Evolutionary conservation across 805 yeast species (phyloP).

Genomic region (Candida broadrunensis): DNA sequence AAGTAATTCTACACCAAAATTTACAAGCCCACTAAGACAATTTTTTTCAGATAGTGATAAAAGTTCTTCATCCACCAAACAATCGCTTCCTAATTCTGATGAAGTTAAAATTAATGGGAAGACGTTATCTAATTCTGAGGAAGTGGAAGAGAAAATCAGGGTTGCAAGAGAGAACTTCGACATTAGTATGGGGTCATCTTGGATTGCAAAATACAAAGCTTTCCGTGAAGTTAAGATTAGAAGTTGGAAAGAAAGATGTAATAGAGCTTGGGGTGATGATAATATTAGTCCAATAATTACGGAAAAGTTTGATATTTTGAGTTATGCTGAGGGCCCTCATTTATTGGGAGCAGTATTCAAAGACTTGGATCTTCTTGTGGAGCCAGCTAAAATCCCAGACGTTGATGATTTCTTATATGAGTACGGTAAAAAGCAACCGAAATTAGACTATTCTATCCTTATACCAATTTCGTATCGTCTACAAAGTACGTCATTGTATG

Average conservation of each 20-base stretch:
- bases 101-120: neutral
- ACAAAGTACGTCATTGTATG: conserved; percentile 39
- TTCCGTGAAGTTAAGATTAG: conserved; percentile 20
- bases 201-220: conserved; percentile 29
- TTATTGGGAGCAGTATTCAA: conserved; percentile 26
- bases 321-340: conserved; percentile 32
- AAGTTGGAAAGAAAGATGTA: conserved; percentile 23
- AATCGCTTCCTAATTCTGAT: too few relatives aligned
- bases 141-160: conserved; percentile 23
- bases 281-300: conserved; percentile 23
- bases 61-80: neutral
- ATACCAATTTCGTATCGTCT: conserved; percentile 49
- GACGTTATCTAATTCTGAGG: neutral
- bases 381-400: conserved; percentile 25
- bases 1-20: neutral
- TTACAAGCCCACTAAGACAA: neutral
- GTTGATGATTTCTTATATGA: conserved; percentile 35
- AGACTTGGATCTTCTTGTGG: conserved; percentile 27
- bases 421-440: conserved; percentile 51
- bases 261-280: conserved; percentile 34
- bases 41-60: neutral
- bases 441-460: conserved; percentile 51
- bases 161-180: conserved; percentile 24
- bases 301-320: conserved; percentile 33
- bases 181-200: conserved; percentile 26